Evolutionary conservation across 371 early-diverging fungal genomes (phyloP).

Genomic region (Gilbertella persicaria): DNA sequence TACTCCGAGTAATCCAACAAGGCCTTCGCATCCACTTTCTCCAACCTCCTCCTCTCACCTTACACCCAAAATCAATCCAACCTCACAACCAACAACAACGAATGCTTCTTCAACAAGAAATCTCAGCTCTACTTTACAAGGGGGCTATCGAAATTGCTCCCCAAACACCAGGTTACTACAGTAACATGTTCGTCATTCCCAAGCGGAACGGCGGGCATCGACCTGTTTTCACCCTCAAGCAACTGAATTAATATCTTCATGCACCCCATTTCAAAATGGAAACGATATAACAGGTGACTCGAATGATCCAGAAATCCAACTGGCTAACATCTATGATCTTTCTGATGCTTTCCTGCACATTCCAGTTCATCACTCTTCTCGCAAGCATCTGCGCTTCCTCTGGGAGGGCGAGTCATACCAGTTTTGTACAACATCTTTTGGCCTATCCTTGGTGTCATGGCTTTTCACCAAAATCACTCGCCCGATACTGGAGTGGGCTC

Average conservation of each 20-base stretch:
- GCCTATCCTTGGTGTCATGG: slow-evolving; percentile 32
- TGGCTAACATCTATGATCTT: slow-evolving; percentile 18
- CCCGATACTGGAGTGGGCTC: slow-evolving; percentile 30
- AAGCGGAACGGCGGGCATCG: slow-evolving; percentile 26
- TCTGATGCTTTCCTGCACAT: slow-evolving; percentile 28
- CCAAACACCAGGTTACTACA: slow-evolving; percentile 1
- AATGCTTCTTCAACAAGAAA: too few relatives aligned
- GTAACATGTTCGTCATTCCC: slow-evolving; percentile 17
- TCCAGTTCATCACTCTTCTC: slow-evolving; percentile 16
- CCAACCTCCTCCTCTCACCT: too few relatives aligned
- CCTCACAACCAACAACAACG: too few relatives aligned
- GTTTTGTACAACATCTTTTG: slow-evolving; percentile 33
- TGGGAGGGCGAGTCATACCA: slow-evolving; percentile 27
- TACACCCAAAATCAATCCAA: too few relatives aligned
- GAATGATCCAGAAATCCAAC: slow-evolving; percentile 17
- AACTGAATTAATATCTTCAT: slow-evolving; percentile 18
- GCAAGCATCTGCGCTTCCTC: slow-evolving; percentile 23
- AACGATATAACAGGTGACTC: slow-evolving; percentile 20
- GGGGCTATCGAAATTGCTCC: slow-evolving; percentile 3
- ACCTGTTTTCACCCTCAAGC: slow-evolving; percentile 23
- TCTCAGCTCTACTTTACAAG: too few relatives aligned
- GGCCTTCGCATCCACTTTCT: too few relatives aligned
- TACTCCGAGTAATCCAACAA: too few relatives aligned
- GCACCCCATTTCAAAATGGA: slow-evolving; percentile 41
- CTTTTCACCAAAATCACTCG: slow-evolving; percentile 32